These are phyloP conservation scores for Skeletonema marinoi DNA, from an alignment of 108 stramenopile genomes.

Conservation along the genomic window DNA sequence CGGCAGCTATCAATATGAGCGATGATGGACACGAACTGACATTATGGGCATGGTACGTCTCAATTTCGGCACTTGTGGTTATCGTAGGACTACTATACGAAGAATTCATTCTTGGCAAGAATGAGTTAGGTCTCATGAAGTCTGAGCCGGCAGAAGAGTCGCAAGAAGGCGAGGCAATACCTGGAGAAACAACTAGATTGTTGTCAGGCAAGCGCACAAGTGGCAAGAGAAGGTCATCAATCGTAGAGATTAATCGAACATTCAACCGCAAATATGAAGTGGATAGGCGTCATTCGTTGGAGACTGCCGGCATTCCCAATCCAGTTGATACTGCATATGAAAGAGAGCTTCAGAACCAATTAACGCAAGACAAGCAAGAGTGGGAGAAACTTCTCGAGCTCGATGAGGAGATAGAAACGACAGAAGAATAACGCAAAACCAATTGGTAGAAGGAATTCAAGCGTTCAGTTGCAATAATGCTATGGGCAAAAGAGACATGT, in stretches of 20 bases:
- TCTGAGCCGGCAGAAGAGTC: not conserved
- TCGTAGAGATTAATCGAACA: slow-evolving; percentile 24
- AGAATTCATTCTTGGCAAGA: slow-evolving; percentile 8
- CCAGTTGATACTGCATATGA: slow-evolving; percentile 16
- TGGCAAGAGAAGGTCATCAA: slow-evolving; percentile 36
- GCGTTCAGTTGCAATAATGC: slow-evolving; percentile 35
- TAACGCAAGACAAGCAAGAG: slow-evolving; percentile 15
- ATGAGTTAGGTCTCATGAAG: slow-evolving; percentile 1
- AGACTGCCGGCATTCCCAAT: slow-evolving; percentile 12
- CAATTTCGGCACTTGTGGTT: not conserved
- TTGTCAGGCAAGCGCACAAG: not conserved
- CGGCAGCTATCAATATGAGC: not conserved
- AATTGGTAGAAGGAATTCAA: no score
- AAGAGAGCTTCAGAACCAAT: slow-evolving; percentile 1
- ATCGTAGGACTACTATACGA: slow-evolving; percentile 9
- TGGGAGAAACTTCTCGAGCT: slow-evolving; percentile 10
- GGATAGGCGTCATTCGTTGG: slow-evolving; percentile 23
- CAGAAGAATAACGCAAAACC: not conserved
- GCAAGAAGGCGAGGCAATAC: not conserved
- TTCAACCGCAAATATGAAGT: slow-evolving; percentile 27
- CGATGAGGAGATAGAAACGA: not conserved
- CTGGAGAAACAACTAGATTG: slow-evolving; percentile 1
- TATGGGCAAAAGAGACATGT: slow-evolving; percentile 49
- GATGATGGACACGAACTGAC: not conserved
- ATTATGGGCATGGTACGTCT: slow-evolving; percentile 13